Percentiles rank a stretch among this genome's conserved stretches.
These are phyloP conservation scores for Rhexocercosporidium sp. DNA, from an alignment of 2,329 filamentous ascomycete species.

Conservation along the genomic window DNA sequence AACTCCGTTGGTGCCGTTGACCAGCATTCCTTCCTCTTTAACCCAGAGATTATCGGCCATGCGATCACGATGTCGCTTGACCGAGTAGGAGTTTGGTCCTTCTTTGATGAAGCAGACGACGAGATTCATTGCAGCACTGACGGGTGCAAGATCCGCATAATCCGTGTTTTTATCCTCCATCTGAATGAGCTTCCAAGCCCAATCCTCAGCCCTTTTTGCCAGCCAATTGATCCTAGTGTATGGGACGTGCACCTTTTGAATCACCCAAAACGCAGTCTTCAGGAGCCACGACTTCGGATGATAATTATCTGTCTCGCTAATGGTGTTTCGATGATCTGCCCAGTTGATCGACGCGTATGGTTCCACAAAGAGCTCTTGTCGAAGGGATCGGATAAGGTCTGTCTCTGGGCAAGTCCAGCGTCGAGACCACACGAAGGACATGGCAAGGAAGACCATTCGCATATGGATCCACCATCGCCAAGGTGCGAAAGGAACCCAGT, in stretches of 20 bases:
- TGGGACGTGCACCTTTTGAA: slow-evolving; percentile 82
- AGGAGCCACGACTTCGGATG: slow-evolving; percentile 89
- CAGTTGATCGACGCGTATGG: slow-evolving; percentile 81
- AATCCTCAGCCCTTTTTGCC: slow-evolving; percentile 75
- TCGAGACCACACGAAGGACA: slow-evolving; percentile 89
- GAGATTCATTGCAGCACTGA: slow-evolving; percentile 91
- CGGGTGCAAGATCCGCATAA: slow-evolving; percentile 83
- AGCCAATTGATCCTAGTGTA: slow-evolving; percentile 72
- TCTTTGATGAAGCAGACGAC: slow-evolving; percentile 84
- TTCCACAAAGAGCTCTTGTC: slow-evolving; percentile 82
- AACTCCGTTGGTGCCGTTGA: slow-evolving; percentile 97
- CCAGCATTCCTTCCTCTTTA: slow-evolving; percentile 89
- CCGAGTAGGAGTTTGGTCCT: slow-evolving; percentile 73
- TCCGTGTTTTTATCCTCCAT: slow-evolving; percentile 95
- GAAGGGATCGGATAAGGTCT: slow-evolving; percentile 72
- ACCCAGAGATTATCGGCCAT: slow-evolving; percentile 90
- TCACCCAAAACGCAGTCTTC: slow-evolving; percentile 76
- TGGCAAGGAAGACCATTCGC: slow-evolving; percentile 92
- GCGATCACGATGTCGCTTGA: slow-evolving; percentile 79
- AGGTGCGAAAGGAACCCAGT: slow-evolving; percentile 88
- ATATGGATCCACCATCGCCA: slow-evolving; percentile 99
- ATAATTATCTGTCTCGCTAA: slow-evolving; percentile 83
- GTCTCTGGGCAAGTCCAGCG: slow-evolving; percentile 79
- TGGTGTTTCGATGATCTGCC: slow-evolving; percentile 78
- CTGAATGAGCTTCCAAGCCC: slow-evolving; percentile 81